Evolutionary conservation across 225 moss, liverwort and hornwort genomes (phyloP).

Genomic region (Anthoceros angustus): DNA sequence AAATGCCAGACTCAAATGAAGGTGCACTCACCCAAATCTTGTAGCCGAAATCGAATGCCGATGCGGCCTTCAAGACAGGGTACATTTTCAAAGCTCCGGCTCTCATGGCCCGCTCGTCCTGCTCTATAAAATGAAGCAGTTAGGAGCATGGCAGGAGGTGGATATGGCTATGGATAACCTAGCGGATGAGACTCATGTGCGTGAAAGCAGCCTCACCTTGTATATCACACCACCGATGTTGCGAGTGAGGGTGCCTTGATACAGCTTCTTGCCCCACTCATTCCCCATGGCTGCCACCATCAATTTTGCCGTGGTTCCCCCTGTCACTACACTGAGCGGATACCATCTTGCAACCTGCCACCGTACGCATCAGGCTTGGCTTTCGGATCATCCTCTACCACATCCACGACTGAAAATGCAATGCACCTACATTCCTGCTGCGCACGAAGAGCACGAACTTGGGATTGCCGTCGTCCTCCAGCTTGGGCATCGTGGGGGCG

Average conservation of each 20-base stretch:
- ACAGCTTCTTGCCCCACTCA: slow-evolving; percentile 89
- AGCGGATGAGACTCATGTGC: too few species aligned
- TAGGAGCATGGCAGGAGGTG: too few species aligned
- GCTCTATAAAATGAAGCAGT: slow-evolving; percentile 5
- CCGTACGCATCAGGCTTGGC: neutral
- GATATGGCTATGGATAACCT: neutral
- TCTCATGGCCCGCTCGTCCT: slow-evolving; percentile 63
- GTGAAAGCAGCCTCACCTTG: slow-evolving; percentile 42
- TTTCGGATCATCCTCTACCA: neutral
- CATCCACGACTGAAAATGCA: neutral
- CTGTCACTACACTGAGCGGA: slow-evolving; percentile 80
- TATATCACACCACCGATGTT: slow-evolving; percentile 89
- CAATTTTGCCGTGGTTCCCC: slow-evolving; percentile 96
- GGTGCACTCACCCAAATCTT: slow-evolving; percentile 54
- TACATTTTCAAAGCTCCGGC: slow-evolving; percentile 80
- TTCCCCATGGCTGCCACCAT: slow-evolving; percentile 92
- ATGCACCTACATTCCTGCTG: slow-evolving; percentile 50
- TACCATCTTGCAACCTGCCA: slow-evolving; percentile 90
- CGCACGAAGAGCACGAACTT: slow-evolving; percentile 85
- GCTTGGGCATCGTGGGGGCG: slow-evolving; percentile 50
- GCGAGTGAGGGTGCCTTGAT: slow-evolving; percentile 69
- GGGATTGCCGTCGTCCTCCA: slow-evolving; percentile 75
- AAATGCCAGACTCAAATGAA: neutral
- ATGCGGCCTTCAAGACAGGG: slow-evolving; percentile 70
- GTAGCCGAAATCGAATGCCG: slow-evolving; percentile 81